A percentile compares a stretch with the other conserved stretches of the same genome.
Conservation (phyloP, 805 yeast genomes). For the Zygoascus flipseniorum region DNA sequence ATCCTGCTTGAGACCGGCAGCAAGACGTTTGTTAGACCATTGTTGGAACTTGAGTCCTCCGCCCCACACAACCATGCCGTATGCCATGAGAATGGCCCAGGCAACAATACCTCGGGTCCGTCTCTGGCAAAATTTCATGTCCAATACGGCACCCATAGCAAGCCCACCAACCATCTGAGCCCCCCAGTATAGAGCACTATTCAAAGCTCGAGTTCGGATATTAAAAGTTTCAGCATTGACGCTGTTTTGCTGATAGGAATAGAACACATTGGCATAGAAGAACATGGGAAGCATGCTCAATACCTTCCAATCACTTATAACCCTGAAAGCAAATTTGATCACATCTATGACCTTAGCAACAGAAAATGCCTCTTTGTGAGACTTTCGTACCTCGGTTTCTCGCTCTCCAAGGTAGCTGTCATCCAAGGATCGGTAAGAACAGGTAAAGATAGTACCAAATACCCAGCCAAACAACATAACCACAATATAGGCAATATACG, state of each 20-base stretch:
- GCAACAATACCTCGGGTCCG: conserved; percentile 39
- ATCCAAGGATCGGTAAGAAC: conserved; percentile 7
- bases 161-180: conserved; percentile 53
- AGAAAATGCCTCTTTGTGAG: conserved; percentile 6
- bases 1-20: conserved; percentile 13
- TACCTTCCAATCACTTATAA: conserved; percentile 13
- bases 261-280: conserved; percentile 55
- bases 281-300: conserved; percentile 46
- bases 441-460: conserved; percentile 21
- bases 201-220: conserved; percentile 51
- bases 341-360: conserved; percentile 8
- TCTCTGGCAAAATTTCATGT: conserved; percentile 34
- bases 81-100: conserved; percentile 33
- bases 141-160: conserved; percentile 40
- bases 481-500: conserved; percentile 47
- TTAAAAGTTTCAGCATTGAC: conserved; percentile 49
- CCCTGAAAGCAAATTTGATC: conserved; percentile 6
- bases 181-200: conserved; percentile 52
- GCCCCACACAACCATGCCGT: conserved; percentile 48
- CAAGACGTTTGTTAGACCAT: conserved; percentile 13
- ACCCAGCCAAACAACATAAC: conserved; percentile 42
- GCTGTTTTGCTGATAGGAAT: conserved; percentile 55
- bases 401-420: conserved; percentile 13
- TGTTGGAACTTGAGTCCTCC: conserved; percentile 46
- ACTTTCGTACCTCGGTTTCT: conserved; percentile 5